A percentile compares a stretch with the other conserved stretches of the same genome.
Conservation (phyloP, 2,329 filamentous ascomycete species). For the Exophiala aquamarina region DNA sequence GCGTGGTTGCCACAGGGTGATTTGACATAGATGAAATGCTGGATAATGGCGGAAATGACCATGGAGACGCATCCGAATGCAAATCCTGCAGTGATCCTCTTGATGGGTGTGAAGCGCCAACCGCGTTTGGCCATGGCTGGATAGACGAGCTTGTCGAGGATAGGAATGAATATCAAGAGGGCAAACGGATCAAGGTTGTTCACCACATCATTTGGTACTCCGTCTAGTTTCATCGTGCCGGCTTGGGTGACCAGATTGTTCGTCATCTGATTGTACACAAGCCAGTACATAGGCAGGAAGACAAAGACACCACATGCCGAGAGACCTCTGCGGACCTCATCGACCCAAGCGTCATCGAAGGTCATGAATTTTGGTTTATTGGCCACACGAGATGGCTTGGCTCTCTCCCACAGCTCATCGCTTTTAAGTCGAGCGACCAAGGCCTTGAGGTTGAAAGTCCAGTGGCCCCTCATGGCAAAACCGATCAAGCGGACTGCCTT, state of each 20-base stretch:
- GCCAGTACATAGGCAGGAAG: conserved; percentile 55
- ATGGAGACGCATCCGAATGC: conserved; percentile 62
- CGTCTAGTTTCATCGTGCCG: conserved; percentile 62
- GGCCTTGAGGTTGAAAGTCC: conserved; percentile 59
- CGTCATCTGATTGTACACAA: conserved; percentile 36
- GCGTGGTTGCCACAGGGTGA: conserved; percentile 22
- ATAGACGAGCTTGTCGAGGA: conserved; percentile 69
- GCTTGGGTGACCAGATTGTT: conserved; percentile 36
- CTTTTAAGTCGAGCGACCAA: conserved; percentile 57
- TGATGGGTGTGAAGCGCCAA: conserved; percentile 72
- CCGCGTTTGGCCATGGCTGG: conserved; percentile 63
- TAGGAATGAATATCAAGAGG: conserved; percentile 72
- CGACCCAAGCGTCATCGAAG: conserved; percentile 80
- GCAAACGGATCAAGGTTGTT: conserved; percentile 74
- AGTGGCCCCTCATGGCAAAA: conserved; percentile 54
- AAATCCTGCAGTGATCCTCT: conserved; percentile 72
- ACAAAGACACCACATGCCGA: conserved; percentile 68
- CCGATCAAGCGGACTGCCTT: conserved; percentile 64
- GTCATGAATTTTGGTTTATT: conserved; percentile 71
- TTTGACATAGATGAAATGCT: conserved; percentile 54
- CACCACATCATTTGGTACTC: conserved; percentile 75
- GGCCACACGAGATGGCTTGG: conserved; percentile 65
- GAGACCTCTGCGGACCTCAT: conserved; percentile 70
- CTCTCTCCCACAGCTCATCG: conserved; percentile 63
- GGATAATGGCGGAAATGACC: conserved; percentile 60